Base-by-base conservation (phyloP, 345 rosid genomes). In the Rhodomyrtus tomentosa region DNA sequence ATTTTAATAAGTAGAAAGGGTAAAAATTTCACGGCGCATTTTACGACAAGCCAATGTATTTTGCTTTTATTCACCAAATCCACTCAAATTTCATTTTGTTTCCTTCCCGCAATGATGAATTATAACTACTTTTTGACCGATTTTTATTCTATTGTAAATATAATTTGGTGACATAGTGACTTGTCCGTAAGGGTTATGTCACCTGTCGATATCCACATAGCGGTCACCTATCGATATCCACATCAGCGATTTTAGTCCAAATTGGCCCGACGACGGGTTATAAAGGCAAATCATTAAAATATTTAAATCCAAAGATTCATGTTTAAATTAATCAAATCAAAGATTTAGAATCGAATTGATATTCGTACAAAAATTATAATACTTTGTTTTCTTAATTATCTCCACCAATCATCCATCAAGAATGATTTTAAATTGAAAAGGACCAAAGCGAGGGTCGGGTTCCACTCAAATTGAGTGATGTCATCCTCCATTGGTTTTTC, bases 361-460 rank as follows among this genome's bases (percentile, higher is more conserved):
- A 1, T 1, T 7, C 3, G 0, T 3, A 21, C 10, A 54, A 21
- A 7, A 21, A 0, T 3, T 21, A 7, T 54, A 21, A 6, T 8
- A 54, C 2, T 7, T 21, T 21, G 7, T 53, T 18, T 40, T 52
- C 7, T 53, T 18, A 53, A 6, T 53, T 18, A 6, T 18, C 3
- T 22, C 24, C 22, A 18, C 7, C 6, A 52, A 56, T 25, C 62
- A 56, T 56, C 16, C 27, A 25, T 56, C 29, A 12, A 56, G 68
- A 56, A 76, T 3, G 50, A 50, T 20, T 20, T 45, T 36, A 38
- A 76, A 76, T 76, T 10, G 13, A 38, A 76, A 76, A 36, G 49
- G 81, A 24, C 5, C 7, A 76, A 76, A 18, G 81, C 50, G 3
- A 76, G 8, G 81, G 50, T 40, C 45, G 5, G 50, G 7, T 9